A percentile compares a stretch with the other conserved stretches of the same genome.
These are phyloP conservation scores for Neurospora pannonica DNA, from an alignment of 495 filamentous ascomycete species.

Conservation along the genomic window DNA sequence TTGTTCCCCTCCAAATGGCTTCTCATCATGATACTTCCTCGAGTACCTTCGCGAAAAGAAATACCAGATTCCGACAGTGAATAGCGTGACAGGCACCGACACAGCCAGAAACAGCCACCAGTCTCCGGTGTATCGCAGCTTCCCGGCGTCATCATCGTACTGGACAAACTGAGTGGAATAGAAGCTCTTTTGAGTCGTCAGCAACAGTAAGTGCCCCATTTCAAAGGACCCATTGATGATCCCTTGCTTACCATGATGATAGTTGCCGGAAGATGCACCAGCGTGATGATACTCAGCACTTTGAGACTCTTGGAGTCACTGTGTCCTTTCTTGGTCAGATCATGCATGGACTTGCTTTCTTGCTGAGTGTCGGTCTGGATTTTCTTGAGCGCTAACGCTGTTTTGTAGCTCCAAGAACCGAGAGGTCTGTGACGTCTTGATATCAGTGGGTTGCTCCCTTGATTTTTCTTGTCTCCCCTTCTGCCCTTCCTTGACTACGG, in stretches of 20 bases:
- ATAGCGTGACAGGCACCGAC: neutral
- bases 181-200: neutral
- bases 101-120: neutral
- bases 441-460: too few species aligned
- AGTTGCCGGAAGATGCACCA: neutral
- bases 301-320: neutral
- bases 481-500: too few species aligned
- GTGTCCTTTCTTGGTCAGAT: too few species aligned
- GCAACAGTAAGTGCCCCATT: neutral
- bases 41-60: neutral
- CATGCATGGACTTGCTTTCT: too few species aligned
- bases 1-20: neutral
- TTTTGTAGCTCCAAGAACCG: too few species aligned
- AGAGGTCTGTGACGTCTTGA: too few species aligned
- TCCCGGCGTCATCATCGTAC: neutral
- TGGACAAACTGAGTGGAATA: neutral
- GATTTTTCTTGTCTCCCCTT: too few species aligned
- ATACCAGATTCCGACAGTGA: neutral
- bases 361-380: too few species aligned
- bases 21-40: neutral
- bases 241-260: neutral
- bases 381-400: too few species aligned
- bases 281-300: neutral
- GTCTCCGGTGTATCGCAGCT: neutral
- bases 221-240: neutral